A percentile compares a stretch with the other conserved stretches of the same genome.
These are phyloP conservation scores for Mycosphaerella sp. DNA, from an alignment of 2,329 filamentous ascomycete genomes.

Conservation along the genomic window DNA sequence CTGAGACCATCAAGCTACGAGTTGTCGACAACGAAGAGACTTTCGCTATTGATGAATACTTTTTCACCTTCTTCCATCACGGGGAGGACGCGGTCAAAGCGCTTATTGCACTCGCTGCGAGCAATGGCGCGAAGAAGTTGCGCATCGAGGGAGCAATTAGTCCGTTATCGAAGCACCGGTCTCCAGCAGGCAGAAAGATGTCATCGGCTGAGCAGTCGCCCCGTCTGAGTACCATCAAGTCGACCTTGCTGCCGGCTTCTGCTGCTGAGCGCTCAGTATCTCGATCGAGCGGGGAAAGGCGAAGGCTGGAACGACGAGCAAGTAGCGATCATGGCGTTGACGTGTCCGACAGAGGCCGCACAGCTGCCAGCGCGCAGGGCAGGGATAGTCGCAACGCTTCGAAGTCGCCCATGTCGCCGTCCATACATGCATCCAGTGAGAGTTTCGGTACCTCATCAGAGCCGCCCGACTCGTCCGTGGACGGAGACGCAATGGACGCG, in stretches of 20 bases:
- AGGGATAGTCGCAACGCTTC: constrained; percentile 39
- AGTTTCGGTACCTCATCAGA: constrained; percentile 52
- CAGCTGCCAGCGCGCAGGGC: constrained; percentile 58
- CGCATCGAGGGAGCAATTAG: constrained; percentile 10
- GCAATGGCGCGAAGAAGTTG: constrained; percentile 42
- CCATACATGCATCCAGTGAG: constrained; percentile 59
- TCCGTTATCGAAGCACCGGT: constrained; percentile 5
- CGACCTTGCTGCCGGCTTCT: constrained; percentile 40
- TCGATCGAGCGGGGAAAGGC: constrained; percentile 39
- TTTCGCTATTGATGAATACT: constrained; percentile 96
- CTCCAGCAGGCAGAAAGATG: background rate
- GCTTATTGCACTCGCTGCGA: constrained; percentile 65
- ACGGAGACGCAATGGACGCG: constrained; percentile 15
- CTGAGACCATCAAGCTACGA: constrained; percentile 86
- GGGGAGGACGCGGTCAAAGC: constrained; percentile 59
- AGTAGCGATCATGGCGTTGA: constrained; percentile 32
- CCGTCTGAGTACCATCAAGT: constrained; percentile 36
- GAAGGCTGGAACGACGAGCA: constrained; percentile 27
- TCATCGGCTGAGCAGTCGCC: constrained; percentile 17
- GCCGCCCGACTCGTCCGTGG: constrained; percentile 21
- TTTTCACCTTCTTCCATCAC: constrained; percentile 89
- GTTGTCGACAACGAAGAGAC: constrained; percentile 92
- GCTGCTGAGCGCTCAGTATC: constrained; percentile 34
- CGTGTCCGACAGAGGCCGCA: constrained; percentile 39
- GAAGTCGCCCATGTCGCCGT: constrained; percentile 44